Evolutionary conservation across 352 stramenopile genomes (phyloP).

Genomic region (Phytophthora macrochlamydospora): DNA sequence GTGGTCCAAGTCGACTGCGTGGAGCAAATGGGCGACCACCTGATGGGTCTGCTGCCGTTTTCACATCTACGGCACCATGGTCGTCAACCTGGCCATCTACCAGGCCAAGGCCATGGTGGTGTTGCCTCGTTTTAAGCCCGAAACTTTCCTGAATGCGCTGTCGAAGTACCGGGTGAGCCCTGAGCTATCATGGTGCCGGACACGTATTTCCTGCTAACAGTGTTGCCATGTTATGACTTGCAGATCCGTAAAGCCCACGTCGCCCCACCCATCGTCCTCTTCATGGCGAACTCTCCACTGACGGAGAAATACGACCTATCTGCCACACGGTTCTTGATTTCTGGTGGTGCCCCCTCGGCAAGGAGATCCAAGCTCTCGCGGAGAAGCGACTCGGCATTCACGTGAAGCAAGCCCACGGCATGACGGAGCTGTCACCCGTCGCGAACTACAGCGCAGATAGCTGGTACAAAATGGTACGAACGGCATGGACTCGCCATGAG

Average conservation of each 20-base stretch:
- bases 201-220: background rate
- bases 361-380: conserved; percentile 65
- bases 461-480: conserved; percentile 13
- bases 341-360: conserved; percentile 83
- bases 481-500: too few relatives aligned
- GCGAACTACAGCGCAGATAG: conserved; percentile 30
- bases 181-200: background rate
- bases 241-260: conserved; percentile 53
- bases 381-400: conserved; percentile 54
- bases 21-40: conserved; percentile 48
- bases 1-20: conserved; percentile 76
- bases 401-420: conserved; percentile 52
- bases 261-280: conserved; percentile 57
- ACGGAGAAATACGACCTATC: conserved; percentile 90
- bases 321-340: conserved; percentile 67
- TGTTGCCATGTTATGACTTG: background rate
- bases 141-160: conserved; percentile 83
- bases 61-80: conserved; percentile 93
- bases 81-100: conserved; percentile 79
- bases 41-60: conserved; percentile 87
- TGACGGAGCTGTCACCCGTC: conserved; percentile 47
- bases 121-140: conserved; percentile 87
- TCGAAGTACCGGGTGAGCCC: conserved; percentile 37
- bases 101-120: conserved; percentile 84
- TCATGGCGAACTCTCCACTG: conserved; percentile 35